Base-by-base conservation (phyloP, 192 early-diverging fungal genomes). In the Umbelopsis sp. region DNA sequence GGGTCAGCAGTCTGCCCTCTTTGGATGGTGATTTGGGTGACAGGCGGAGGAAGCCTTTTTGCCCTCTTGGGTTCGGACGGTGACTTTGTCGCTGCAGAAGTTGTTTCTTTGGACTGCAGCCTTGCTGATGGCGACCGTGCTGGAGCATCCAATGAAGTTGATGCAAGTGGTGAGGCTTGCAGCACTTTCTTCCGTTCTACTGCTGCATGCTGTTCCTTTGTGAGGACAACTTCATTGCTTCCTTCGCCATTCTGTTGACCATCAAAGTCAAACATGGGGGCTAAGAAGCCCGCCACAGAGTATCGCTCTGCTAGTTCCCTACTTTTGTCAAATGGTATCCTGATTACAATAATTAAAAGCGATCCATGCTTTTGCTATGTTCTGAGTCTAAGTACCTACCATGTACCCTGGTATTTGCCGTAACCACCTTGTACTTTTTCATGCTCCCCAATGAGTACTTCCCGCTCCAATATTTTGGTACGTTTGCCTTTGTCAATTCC, bases 381-480 rank as follows among this genome's bases (percentile, higher is more conserved):
- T 3, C 0, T 34, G 16, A 3, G 44, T 41, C 24, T n/a, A 54
- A 49, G 65, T 54, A 45, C 81, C 74, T 81, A 92, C 91, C 91
- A 92, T 25, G 91, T 92, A 72, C 94, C 95, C 82, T 96, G 95
- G 78, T 95, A 96, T 80, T 95, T 95, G 32, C 95, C 95, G 79
- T 97, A 97, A 1, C 96, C 96, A 29, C 96, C 96, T 80, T 97
- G 96, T 16, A 97, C 88, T 83, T 97, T 97, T 68, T 97, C 95
- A 79, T 96, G 94, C 21, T 83, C 82, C 10, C 89, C 90, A 45
- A 82, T 82, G 65, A 91, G 81, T 14, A 97, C 86, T 69, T 96
- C 95, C 71, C 86, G 83, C 82, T 97, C 96, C 17, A 97, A 85
- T 54, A 96, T 94, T 77, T 92, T 94, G 56, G 95, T 94, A 24